Percentiles rank a stretch among this genome's conserved stretches.
Conservation (phyloP, 257 asterid genomes). For the Haberlea rhodopensis region DNA sequence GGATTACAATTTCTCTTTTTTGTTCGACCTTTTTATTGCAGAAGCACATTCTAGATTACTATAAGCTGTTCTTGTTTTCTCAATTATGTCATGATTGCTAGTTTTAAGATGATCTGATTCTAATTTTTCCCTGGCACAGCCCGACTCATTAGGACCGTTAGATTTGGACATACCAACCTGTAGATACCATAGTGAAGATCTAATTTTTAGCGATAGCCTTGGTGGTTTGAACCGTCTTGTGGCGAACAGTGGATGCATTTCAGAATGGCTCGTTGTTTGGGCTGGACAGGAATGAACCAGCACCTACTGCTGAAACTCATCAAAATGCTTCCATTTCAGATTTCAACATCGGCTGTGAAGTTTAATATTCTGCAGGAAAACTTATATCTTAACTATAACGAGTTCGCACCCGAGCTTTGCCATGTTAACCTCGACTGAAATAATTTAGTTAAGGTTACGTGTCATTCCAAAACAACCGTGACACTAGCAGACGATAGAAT, state of each 20-base stretch:
- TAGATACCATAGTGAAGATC: slow-evolving; percentile 79
- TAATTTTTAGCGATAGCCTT: slow-evolving; percentile 82
- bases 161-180: slow-evolving; percentile 83
- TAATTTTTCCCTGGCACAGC: slow-evolving; percentile 48
- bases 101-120: slow-evolving; percentile 25
- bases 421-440: slow-evolving; percentile 22
- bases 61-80: not conserved
- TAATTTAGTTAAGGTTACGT: slow-evolving; percentile 25
- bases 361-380: slow-evolving; percentile 28
- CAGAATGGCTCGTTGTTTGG: slow-evolving; percentile 87
- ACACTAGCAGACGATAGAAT: slow-evolving; percentile 5
- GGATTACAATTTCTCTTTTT: slow-evolving; percentile 10
- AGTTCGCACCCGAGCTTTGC: slow-evolving; percentile 24
- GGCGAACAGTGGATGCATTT: slow-evolving; percentile 86
- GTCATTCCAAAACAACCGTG: slow-evolving; percentile 15
- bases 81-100: not conserved
- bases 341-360: slow-evolving; percentile 52
- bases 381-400: slow-evolving; percentile 6
- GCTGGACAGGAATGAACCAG: slow-evolving; percentile 65
- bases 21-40: too few relatives aligned
- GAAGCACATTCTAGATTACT: not conserved
- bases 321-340: slow-evolving; percentile 47
- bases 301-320: slow-evolving; percentile 51
- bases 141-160: slow-evolving; percentile 90
- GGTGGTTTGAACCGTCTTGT: slow-evolving; percentile 84